Percentiles rank a stretch among this genome's conserved stretches.
Conservation (phyloP, 345 rosid species). For the Citrus reticulata region DNA sequence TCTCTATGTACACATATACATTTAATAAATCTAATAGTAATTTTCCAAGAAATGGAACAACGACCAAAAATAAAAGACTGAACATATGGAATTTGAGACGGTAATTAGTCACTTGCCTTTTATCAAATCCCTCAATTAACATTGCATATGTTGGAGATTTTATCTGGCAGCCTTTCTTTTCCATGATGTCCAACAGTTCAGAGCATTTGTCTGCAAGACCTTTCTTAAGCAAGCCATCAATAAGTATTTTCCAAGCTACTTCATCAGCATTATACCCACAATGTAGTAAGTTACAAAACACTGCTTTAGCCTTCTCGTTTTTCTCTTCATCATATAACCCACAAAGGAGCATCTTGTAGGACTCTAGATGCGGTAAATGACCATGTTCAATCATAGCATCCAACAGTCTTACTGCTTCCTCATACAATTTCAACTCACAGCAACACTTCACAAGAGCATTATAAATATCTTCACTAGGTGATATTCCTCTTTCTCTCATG, state of each 20-base stretch:
- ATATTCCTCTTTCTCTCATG: conserved; percentile 54
- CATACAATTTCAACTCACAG: conserved; percentile 44
- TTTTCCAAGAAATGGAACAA: background rate
- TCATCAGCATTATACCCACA: conserved; percentile 73
- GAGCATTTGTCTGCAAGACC: conserved; percentile 52
- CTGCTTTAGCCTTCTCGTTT: conserved; percentile 46
- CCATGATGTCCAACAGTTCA: conserved; percentile 65
- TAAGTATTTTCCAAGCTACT: conserved; percentile 76
- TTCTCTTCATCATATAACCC: conserved; percentile 54
- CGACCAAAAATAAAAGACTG: background rate
- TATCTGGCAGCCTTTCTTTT: conserved; percentile 51
- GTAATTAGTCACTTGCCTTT: conserved; percentile 14
- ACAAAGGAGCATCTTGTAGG: conserved; percentile 58
- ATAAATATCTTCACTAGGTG: conserved; percentile 51
- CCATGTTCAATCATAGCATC: conserved; percentile 57
- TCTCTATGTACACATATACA: background rate
- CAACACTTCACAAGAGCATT: conserved; percentile 63
- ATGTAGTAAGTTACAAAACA: conserved; percentile 48
- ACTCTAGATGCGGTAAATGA: conserved; percentile 64
- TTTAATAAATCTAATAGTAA: background rate
- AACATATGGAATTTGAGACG: background rate
- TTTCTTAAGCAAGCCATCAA: conserved; percentile 71
- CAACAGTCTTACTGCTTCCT: conserved; percentile 47
- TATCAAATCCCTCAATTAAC: conserved; percentile 59
- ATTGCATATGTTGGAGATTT: conserved; percentile 62